Base-by-base conservation (phyloP, 768 basidiomycete genomes). In the Termitomyces sp. region DNA sequence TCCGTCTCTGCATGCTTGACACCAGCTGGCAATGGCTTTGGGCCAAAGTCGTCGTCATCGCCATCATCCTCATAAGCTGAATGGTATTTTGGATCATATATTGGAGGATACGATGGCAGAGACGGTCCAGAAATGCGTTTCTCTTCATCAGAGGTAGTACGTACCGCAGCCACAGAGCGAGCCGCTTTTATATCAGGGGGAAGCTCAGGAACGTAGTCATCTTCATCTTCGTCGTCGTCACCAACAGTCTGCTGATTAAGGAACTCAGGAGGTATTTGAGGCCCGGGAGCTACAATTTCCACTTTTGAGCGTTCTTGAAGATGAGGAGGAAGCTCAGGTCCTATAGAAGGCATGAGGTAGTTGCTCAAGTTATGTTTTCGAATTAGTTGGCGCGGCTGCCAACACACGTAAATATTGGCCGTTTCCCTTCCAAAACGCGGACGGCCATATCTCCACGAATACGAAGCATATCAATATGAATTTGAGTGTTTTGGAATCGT, bases 1-100 rank as follows among this genome's bases (percentile, higher is more conserved):
- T 88, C 83, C 56, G 73, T 73, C 59, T 78, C 79, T 52, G 70
- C 67, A 40, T 71, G 65, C 51, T 59, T 70, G 51, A 67, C 71
- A 7, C 73, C 70, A 32, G 77, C 70, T 2, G 87, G 85, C 0
- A 88, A 73, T 0, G 92, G 93, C 66, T 77, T 80, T 0, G 96
- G 96, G 1, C 95, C 95, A 51, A 93, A 77, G 56, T 94, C 92
- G 50, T n/a, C n/a, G 57, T 91, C 88, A 50, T 86, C 85, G 45
- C 81, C 79, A 30, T 83, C 80, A 14, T 80, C 74, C 15, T 72
- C 66, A 28, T 67, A 57, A 17, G 61, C 57, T 49, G 60, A 55
- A 43, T 60, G 62, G 15, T 62, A 58, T 42, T 54, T 65, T 8
- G 65, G 64, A 55, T 71, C 65, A 55, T 70, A 72, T 51, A 68